phyloP scores from a whole-genome alignment of 1,139 yeast species.

The Pichia sp. region DNA sequence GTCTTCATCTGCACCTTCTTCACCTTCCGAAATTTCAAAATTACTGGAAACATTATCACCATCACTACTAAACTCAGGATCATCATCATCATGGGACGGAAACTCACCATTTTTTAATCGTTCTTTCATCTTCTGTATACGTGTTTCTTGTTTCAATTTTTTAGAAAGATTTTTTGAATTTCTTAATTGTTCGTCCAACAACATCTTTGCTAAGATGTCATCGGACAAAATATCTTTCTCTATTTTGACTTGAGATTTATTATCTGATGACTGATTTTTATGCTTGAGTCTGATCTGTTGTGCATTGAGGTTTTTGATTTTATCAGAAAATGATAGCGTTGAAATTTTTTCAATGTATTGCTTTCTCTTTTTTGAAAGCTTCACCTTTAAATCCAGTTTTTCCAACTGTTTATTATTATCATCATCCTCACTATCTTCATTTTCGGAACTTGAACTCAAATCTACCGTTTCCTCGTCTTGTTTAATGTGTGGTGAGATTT shows the following conservation, averaged over 20 bases:
- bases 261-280: constrained; percentile 2
- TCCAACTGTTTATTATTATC: constrained; percentile 4
- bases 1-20: not conserved
- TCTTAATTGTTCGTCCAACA: constrained; percentile 14
- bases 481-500: no score
- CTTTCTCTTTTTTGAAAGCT: constrained; percentile 6
- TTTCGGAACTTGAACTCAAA: constrained; percentile 5
- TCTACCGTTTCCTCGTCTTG: not conserved
- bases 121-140: constrained; percentile 3
- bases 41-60: constrained; percentile 8
- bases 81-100: constrained; percentile 14
- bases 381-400: constrained; percentile 6
- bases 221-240: constrained; percentile 12
- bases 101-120: constrained; percentile 12
- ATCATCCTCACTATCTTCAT: not conserved
- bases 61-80: constrained; percentile 11
- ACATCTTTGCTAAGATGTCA: constrained; percentile 16
- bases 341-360: constrained; percentile 1
- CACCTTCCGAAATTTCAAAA: constrained; percentile 2
- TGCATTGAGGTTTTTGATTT: constrained; percentile 12
- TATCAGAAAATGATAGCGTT: constrained; percentile 6
- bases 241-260: no score
- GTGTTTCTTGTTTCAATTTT: constrained; percentile 11
- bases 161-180: constrained; percentile 12
- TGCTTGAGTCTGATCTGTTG: constrained; percentile 13